Evolutionary conservation across 2,329 filamentous ascomycete genomes (phyloP), one percentile per base, ranked within the genome.

Genomic region (Apiospora sp.): DNA sequence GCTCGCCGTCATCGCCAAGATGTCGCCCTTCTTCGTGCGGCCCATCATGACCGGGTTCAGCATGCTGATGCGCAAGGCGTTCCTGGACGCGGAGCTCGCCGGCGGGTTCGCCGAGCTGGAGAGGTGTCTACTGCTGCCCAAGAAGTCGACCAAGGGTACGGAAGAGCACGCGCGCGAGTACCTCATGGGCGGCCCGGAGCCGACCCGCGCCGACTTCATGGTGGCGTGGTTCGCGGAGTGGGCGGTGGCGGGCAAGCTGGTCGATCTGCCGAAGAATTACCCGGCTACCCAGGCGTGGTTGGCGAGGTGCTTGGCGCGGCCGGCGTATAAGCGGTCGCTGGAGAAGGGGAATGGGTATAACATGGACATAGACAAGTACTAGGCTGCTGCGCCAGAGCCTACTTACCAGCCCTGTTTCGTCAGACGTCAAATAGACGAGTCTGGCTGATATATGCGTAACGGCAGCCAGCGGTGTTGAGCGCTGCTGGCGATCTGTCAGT

Each of bases 301-400:
- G 41, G 72, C 43, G 4, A 54, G 75, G 69, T 76, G 73, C 70
- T 41, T 49, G 41, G 69, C 41, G 10, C 48, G 76, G 14, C 74
- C 73, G n/a, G 75, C 76, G 14, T 77, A 75, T 74, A 72, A 74
- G 73, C 74, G 72, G 68, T 73, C 72, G 43, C 48, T 76, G 51
- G 75, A 76, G 75, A 77, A 77, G 75, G 75, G 74, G 46, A 74
- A 74, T 37, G 75, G 72, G 30, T 77, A 77, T 68, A 37, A 75
- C n/a, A 12, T 72, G 44, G 27, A 7, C 30, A 22, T 13, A 2
- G 58, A 34, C 14, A 10, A 34, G n/a, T 64, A 19, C 30, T 64
- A 41, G 14, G 54, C 54, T 19, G 54, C 54, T 14, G 27, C 54
- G 54, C 1, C 51, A 49, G 3, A 10, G 46, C 13, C 5, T 7